Evolutionary conservation across 2,329 filamentous ascomycete species (phyloP).

Genomic region (Huntiella bhutanensis): DNA sequence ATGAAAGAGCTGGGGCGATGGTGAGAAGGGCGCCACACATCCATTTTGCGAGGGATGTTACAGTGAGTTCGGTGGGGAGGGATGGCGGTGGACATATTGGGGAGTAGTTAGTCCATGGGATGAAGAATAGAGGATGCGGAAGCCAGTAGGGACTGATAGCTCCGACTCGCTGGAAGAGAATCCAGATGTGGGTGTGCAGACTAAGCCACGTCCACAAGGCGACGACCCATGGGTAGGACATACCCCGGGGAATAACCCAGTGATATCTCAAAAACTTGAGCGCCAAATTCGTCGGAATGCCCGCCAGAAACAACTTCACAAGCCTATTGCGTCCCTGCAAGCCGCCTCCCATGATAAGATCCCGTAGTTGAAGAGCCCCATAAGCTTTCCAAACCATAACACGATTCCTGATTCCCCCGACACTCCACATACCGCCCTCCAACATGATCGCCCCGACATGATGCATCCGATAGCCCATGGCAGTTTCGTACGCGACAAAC

Average conservation of each 20-base stretch:
- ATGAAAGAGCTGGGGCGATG: slow-evolving; percentile 28
- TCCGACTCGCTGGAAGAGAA: slow-evolving; percentile 32
- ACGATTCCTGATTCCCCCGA: slow-evolving; percentile 33
- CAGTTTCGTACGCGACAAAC: slow-evolving; percentile 24
- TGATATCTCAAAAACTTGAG: slow-evolving; percentile 13
- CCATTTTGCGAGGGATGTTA: slow-evolving; percentile 25
- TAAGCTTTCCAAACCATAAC: slow-evolving; percentile 29
- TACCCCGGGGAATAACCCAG: slow-evolving; percentile 2
- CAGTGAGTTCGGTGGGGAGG: slow-evolving; percentile 21
- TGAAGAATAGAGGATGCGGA: slow-evolving; percentile 29
- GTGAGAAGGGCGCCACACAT: slow-evolving; percentile 23
- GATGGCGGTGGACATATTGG: slow-evolving; percentile 29
- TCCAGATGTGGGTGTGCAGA: slow-evolving; percentile 30
- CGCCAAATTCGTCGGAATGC: slow-evolving; percentile 22
- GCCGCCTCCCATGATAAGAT: slow-evolving; percentile 20
- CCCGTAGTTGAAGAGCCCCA: slow-evolving; percentile 28
- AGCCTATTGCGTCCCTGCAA: slow-evolving; percentile 19
- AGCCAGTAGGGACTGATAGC: slow-evolving; percentile 24
- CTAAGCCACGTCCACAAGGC: slow-evolving; percentile 9
- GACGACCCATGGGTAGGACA: slow-evolving; percentile 4
- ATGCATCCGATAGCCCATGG: slow-evolving; percentile 24
- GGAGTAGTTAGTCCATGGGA: slow-evolving; percentile 34
- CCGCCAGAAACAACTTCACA: slow-evolving; percentile 19
- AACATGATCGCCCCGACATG: slow-evolving; percentile 19
- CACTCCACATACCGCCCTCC: slow-evolving; percentile 30